Percentiles rank a stretch among this genome's conserved stretches.
Conservation (phyloP, 352 stramenopile species). For the Pythium aristosporum region DNA sequence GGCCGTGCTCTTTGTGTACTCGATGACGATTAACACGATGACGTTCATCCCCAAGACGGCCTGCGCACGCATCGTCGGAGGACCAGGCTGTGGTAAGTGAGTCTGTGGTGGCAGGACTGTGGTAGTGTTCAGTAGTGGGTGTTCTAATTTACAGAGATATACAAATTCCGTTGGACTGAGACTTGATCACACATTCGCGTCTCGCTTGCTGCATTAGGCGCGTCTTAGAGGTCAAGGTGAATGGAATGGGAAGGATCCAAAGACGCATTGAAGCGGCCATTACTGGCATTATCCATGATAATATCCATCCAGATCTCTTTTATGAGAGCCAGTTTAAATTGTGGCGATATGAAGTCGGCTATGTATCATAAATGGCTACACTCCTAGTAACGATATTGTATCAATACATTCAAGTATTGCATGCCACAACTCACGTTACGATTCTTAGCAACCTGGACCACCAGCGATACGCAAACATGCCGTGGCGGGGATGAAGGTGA, state of each 20-base stretch:
- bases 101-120: too few species aligned
- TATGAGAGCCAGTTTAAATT: background rate
- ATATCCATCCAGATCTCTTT: background rate
- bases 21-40: slow-evolving; percentile 48
- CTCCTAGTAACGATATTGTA: background rate
- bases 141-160: too few species aligned
- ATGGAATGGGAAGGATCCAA: too few species aligned
- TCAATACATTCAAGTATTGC: background rate
- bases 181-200: too few species aligned
- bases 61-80: slow-evolving; percentile 18
- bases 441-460: slow-evolving; percentile 16
- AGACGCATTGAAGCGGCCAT: background rate
- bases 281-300: background rate
- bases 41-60: slow-evolving; percentile 7
- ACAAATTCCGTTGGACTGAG: too few species aligned
- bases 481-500: slow-evolving; percentile 21
- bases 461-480: slow-evolving; percentile 16
- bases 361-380: background rate
- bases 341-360: background rate
- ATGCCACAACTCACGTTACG: background rate
- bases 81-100: slow-evolving; percentile 5
- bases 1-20: slow-evolving; percentile 60
- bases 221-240: too few species aligned
- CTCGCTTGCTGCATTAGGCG: too few species aligned
- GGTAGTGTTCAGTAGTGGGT: background rate